phyloP scores from a whole-genome alignment of 805 yeast genomes.

The Hyphopichia homilentoma region DNA sequence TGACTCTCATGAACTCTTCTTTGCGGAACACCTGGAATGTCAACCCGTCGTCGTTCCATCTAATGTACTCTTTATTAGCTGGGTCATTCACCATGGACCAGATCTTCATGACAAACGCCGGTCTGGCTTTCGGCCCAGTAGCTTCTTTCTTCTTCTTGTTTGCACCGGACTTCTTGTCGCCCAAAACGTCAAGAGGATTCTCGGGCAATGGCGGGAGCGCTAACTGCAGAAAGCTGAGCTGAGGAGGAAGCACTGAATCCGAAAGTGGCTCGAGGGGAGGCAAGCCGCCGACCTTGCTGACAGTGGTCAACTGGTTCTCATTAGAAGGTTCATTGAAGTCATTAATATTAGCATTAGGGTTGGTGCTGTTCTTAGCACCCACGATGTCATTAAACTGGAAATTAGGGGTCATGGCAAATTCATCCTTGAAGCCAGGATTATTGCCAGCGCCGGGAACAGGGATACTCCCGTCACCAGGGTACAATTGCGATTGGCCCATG shows the following conservation, averaged over 20 bases:
- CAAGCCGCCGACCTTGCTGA: constrained; percentile 9
- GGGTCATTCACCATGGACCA: constrained; percentile 96
- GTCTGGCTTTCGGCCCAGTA: constrained; percentile 52
- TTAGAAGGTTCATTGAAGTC: no score
- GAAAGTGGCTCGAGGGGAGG: constrained; percentile 29
- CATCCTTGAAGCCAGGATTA: neutral
- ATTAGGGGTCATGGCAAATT: constrained; percentile 1
- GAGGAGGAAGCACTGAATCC: constrained; percentile 25
- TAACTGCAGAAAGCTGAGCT: constrained; percentile 14
- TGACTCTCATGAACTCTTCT: constrained; percentile 77
- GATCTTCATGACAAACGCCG: constrained; percentile 88
- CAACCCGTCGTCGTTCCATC: constrained; percentile 84
- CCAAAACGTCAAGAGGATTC: constrained; percentile 1
- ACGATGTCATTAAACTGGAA: neutral
- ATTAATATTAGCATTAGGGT: neutral
- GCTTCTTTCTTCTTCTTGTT: constrained; percentile 29
- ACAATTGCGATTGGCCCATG: constrained; percentile 4
- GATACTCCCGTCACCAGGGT: neutral
- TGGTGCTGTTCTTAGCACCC: neutral
- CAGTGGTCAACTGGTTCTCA: constrained; percentile 8
- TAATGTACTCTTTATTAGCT: constrained; percentile 61
- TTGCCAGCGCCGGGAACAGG: neutral
- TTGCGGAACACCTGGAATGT: constrained; percentile 81
- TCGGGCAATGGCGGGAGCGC: constrained; percentile 5
- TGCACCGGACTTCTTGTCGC: neutral